phyloP scores from a whole-genome alignment of 495 filamentous ascomycete genomes.

The Pseudevernia furfuracea region DNA sequence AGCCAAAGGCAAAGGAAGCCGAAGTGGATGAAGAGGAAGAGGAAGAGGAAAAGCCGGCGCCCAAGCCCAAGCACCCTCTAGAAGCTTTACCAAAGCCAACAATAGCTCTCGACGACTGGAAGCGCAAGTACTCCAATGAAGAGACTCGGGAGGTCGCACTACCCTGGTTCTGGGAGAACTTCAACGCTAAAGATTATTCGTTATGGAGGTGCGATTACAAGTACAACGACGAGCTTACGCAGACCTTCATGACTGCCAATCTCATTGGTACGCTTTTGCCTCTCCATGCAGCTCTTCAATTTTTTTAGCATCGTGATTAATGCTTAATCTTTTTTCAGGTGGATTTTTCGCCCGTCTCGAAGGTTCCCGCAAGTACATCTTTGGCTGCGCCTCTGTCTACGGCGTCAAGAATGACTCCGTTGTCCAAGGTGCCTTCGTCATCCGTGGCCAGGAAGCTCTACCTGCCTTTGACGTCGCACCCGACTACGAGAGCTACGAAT shows the following conservation, averaged over 20 bases:
- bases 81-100: slow-evolving; percentile 75
- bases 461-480: slow-evolving; percentile 94
- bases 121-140: slow-evolving; percentile 96
- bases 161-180: slow-evolving; percentile 98
- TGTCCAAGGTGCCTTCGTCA: slow-evolving; percentile 83
- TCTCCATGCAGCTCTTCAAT: not conserved
- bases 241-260: slow-evolving; percentile 97
- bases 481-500: slow-evolving; percentile 93
- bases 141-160: slow-evolving; percentile 75
- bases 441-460: slow-evolving; percentile 79
- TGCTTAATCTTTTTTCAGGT: slow-evolving; percentile 38
- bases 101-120: slow-evolving; percentile 89
- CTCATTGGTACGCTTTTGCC: slow-evolving; percentile 56
- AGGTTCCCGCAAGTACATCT: slow-evolving; percentile 96
- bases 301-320: not conserved
- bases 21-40: slow-evolving; percentile 68
- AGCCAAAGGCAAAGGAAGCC: slow-evolving; percentile 49
- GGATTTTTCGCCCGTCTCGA: slow-evolving; percentile 98
- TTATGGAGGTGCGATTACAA: slow-evolving; percentile 91
- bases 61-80: slow-evolving; percentile 94
- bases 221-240: slow-evolving; percentile 95
- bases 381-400: slow-evolving; percentile 85
- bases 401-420: slow-evolving; percentile 79
- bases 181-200: slow-evolving; percentile 87
- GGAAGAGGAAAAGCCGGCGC: slow-evolving; percentile 59